phyloP scores from a whole-genome alignment of 2,329 filamentous ascomycete genomes.

The Sclerotinia glacialis region DNA sequence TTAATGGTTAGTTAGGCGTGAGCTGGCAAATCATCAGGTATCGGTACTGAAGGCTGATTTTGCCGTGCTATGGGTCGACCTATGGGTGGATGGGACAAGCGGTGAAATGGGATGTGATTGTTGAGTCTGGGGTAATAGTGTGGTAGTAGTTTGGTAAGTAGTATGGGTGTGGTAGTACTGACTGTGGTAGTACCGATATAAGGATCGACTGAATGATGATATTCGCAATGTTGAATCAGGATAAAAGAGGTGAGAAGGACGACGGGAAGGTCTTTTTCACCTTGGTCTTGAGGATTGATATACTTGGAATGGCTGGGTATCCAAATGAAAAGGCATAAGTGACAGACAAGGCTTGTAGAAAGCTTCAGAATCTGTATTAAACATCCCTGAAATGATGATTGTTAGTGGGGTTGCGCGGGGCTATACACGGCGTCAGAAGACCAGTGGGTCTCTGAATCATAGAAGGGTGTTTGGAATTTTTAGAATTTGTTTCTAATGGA shows the following conservation, averaged over 20 bases:
- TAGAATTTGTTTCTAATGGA: background rate
- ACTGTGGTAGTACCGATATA: no score
- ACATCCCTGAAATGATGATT: conserved; percentile 12
- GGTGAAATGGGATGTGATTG: background rate
- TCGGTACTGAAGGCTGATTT: conserved; percentile 9
- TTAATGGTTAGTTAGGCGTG: conserved; percentile 19
- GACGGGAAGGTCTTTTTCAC: conserved; percentile 2
- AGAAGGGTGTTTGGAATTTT: conserved; percentile 7
- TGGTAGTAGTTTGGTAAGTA: no score
- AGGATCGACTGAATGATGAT: background rate
- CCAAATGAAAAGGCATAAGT: background rate
- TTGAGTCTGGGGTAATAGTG: conserved; percentile 9
- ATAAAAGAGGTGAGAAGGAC: background rate
- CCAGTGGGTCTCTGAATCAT: conserved; percentile 13
- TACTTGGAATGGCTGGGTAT: conserved; percentile 5
- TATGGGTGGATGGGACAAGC: background rate
- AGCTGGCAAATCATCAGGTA: conserved; percentile 22
- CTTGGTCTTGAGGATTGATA: conserved; percentile 3
- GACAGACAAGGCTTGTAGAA: background rate
- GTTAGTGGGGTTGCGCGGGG: conserved; percentile 19
- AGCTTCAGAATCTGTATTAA: background rate
- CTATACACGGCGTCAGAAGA: conserved; percentile 11
- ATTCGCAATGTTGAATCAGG: background rate
- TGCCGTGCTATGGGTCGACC: conserved; percentile 12
- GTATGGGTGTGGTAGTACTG: no score